Conservation (phyloP, 805 yeast genomes). For the Hanseniaspora nectarophila region DNA sequence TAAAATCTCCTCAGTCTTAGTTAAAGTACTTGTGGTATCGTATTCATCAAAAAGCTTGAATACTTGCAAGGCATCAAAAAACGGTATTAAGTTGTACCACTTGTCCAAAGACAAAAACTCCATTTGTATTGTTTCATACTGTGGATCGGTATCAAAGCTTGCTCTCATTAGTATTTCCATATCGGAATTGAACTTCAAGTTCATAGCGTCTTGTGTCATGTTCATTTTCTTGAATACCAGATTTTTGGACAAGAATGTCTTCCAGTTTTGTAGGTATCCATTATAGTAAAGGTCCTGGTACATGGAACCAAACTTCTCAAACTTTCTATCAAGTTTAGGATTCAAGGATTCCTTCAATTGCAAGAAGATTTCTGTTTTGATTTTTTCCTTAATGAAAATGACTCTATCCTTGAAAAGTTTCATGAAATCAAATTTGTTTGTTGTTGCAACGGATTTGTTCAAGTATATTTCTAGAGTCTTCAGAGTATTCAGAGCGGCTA, state of each 20-base stretch:
- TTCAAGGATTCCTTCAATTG: constrained; percentile 54
- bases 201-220: not conserved
- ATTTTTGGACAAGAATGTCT: constrained; percentile 32
- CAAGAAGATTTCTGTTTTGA: constrained; percentile 61
- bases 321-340: constrained; percentile 49
- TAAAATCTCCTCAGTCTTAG: constrained; percentile 31
- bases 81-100: constrained; percentile 51
- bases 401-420: constrained; percentile 60
- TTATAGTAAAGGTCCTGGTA: constrained; percentile 43
- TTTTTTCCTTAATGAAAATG: constrained; percentile 60
- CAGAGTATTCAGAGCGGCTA: constrained; percentile 72
- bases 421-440: constrained; percentile 54
- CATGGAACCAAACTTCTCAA: constrained; percentile 33
- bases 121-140: not conserved
- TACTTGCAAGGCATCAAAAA: constrained; percentile 74
- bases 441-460: constrained; percentile 54
- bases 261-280: constrained; percentile 43
- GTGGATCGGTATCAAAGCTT: constrained; percentile 15
- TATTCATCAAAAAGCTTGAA: constrained; percentile 39
- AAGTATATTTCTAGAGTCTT: constrained; percentile 63
- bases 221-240: constrained; percentile 41
- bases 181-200: constrained; percentile 64
- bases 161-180: constrained; percentile 70
- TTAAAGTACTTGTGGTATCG: not conserved
- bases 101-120: constrained; percentile 17